Percentiles rank a stretch among this genome's conserved stretches.
These are phyloP conservation scores for Hortaea werneckii DNA, from an alignment of 2,329 filamentous ascomycete species.

Conservation along the genomic window DNA sequence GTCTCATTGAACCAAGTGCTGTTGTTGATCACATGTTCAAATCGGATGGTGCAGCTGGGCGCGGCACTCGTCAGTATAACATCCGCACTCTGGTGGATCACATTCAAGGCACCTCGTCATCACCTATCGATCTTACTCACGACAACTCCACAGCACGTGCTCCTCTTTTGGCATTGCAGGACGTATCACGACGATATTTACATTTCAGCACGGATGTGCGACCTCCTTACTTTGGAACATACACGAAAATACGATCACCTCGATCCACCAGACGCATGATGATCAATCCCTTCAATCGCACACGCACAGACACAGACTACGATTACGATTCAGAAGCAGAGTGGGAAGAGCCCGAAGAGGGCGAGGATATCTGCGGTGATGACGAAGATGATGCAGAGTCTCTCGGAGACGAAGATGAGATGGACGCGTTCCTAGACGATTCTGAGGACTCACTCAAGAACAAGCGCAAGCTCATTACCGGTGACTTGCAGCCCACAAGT, in stretches of 20 bases:
- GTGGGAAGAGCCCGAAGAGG: conserved; percentile 64
- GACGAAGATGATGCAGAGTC: conserved; percentile 60
- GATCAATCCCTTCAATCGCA: conserved; percentile 44
- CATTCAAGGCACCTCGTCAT: conserved; percentile 31
- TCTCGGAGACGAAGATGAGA: conserved; percentile 68
- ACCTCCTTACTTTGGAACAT: conserved; percentile 62
- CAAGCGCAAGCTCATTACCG: conserved; percentile 49
- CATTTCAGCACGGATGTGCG: conserved; percentile 53
- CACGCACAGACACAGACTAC: conserved; percentile 59
- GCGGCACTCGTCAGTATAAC: conserved; percentile 12
- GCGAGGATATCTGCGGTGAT: conserved; percentile 55
- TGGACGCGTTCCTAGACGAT: conserved; percentile 85
- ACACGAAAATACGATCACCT: conserved; percentile 48
- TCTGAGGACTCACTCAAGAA: conserved; percentile 56
- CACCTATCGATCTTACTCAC: conserved; percentile 34
- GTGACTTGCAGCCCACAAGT: conserved; percentile 64
- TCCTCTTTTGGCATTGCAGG: conserved; percentile 13
- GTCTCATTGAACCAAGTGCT: conserved; percentile 10
- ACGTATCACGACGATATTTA: conserved; percentile 54
- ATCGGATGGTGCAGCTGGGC: conserved; percentile 1
- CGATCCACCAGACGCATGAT: conserved; percentile 37
- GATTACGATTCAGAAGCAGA: conserved; percentile 79
- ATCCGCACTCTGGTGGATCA: conserved; percentile 30
- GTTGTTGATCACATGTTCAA: conserved; percentile 7
- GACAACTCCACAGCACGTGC: conserved; percentile 13